Conservation (phyloP, 805 yeast genomes). For the Sugiyamaella lignohabitans region DNA sequence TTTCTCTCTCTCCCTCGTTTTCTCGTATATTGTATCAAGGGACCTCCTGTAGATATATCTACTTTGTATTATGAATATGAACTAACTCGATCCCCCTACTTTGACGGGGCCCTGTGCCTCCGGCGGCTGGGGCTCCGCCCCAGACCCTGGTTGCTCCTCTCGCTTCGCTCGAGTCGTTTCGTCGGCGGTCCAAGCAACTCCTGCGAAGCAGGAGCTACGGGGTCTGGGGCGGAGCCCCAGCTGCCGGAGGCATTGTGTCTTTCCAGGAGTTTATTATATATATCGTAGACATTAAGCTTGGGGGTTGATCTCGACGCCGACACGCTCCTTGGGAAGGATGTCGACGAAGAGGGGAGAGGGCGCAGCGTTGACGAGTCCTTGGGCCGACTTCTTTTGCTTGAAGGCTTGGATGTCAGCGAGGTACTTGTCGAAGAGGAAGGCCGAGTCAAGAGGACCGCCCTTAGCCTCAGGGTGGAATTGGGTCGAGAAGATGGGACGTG, state of each 20-base stretch:
- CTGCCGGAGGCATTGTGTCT: background rate
- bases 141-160: background rate
- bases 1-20: background rate
- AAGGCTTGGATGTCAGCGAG: slow-evolving; percentile 60
- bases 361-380: slow-evolving; percentile 34
- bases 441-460: slow-evolving; percentile 96
- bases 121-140: background rate
- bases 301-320: slow-evolving; percentile 37
- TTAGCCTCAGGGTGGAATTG: slow-evolving; percentile 99
- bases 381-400: slow-evolving; percentile 38
- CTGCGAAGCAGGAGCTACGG: background rate
- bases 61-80: background rate
- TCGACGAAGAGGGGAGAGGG: slow-evolving; percentile 36
- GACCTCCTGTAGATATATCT: background rate
- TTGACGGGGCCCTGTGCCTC: background rate
- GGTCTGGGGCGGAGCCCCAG: background rate
- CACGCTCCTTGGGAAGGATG: slow-evolving; percentile 37
- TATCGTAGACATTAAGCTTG: slow-evolving; percentile 16
- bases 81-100: background rate
- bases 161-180: no score
- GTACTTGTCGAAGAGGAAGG: slow-evolving; percentile 85
- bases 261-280: background rate
- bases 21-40: no score
- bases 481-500: slow-evolving; percentile 88
- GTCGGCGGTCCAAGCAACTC: background rate